Evolutionary conservation across 306 rosid species (phyloP).

Genomic region (Ammopiptanthus mongolicus): DNA sequence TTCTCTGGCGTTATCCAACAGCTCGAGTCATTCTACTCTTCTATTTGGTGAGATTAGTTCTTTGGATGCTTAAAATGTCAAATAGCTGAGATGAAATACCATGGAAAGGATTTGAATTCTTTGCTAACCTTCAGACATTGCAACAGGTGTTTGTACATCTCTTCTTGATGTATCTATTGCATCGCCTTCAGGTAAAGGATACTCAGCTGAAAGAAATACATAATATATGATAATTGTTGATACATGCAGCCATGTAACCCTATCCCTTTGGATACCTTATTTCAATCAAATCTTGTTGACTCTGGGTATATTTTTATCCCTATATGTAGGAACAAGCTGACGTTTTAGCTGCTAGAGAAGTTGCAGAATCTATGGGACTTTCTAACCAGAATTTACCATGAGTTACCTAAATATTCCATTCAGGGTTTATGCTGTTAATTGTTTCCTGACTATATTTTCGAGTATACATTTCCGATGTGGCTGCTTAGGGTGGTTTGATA

Average conservation of each 20-base stretch:
- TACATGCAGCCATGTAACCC: slow-evolving; percentile 1
- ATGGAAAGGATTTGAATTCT: slow-evolving; percentile 7
- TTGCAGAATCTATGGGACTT: slow-evolving; percentile 92
- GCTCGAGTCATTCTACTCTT: slow-evolving; percentile 76
- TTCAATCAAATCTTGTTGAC: not conserved
- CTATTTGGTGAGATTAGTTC: slow-evolving; percentile 64
- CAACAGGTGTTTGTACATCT: slow-evolving; percentile 93
- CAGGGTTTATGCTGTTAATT: not conserved
- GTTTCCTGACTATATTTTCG: slow-evolving; percentile 21
- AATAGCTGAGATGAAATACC: not conserved
- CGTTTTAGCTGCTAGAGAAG: slow-evolving; percentile 61
- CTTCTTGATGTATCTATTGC: slow-evolving; percentile 94
- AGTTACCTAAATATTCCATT: slow-evolving; percentile 24
- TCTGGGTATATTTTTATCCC: not conserved
- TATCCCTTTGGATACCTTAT: not conserved
- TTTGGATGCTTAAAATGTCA: not conserved
- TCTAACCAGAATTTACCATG: slow-evolving; percentile 57
- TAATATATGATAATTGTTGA: not conserved
- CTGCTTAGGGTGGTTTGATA: slow-evolving; percentile 24
- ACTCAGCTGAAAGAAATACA: not conserved
- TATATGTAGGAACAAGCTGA: slow-evolving; percentile 80
- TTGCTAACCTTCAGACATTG: slow-evolving; percentile 35
- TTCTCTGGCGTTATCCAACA: slow-evolving; percentile 94
- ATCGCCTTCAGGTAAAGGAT: slow-evolving; percentile 81
- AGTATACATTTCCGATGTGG: slow-evolving; percentile 21